Evolutionary conservation across 1,284 basidiomycete species (phyloP), one percentile per base, ranked within the genome.

Genomic region (Ustilago tritici): DNA sequence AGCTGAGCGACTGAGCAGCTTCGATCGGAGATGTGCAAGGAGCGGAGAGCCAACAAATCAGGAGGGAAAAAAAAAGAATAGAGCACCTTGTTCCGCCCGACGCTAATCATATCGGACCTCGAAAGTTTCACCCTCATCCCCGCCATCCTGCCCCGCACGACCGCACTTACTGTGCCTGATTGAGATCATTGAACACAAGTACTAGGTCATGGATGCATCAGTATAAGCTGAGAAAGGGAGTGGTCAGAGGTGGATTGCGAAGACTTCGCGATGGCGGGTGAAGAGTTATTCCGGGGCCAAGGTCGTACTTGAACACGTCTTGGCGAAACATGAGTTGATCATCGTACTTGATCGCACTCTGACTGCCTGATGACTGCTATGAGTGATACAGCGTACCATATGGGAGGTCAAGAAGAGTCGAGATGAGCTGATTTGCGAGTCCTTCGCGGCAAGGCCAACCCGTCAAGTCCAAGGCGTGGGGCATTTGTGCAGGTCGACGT

Each of bases 41-140:
- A 34, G 15, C 4, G 38, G 10, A 49, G 41, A 58, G 32, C 31
- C 23, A 28, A 35, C n/a, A 35, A 36, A 36, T 9, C 10, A 19
- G 35, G n/a, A 41, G 23, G n/a, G n/a, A n/a, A 23, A 23, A 23
- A 23, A 23, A 17, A 19, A 31, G 11, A 47, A 47, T 35, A 17
- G 14, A 46, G 32, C 41, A 41, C 34, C 12, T 36, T 54, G 32
- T 38, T 56, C 54, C 54, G 28, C 38, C 52, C 38, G 54, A 56
- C 54, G 54, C 54, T 56, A 56, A 56, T 56, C 54, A 56, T 41
- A n/a, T 41, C 54, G 54, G 54, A 56, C 19, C 28, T 38, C 36
- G 38, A 56, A 50, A 50, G 49, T 31, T 32, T 50, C 28, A n/a
- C 28, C 31, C 49, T 49, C 46, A 10, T 49, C 46, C 8, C 49